Evolutionary conservation across 1,139 yeast genomes (phyloP), one percentile per base, ranked within the genome.

Genomic region (Sugiyamaella neomexicana): DNA sequence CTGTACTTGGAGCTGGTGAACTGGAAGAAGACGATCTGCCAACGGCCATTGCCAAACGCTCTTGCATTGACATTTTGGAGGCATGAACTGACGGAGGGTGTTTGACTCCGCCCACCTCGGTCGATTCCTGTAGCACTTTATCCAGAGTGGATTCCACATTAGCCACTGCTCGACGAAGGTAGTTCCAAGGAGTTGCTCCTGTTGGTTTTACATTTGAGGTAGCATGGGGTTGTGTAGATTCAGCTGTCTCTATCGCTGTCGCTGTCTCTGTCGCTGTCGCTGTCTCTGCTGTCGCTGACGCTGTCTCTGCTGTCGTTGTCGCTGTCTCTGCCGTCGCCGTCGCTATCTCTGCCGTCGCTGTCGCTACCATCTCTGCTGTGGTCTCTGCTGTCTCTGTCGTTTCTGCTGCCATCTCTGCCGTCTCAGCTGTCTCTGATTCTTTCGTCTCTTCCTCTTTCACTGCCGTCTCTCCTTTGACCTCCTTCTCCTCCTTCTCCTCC

Each of bases 11-110:
- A 29, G 39, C 51, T 5, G 52, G 52, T 9, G 47, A 16, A 34
- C 47, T 25, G 12, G 52, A 49, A n/a, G 52, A 41, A n/a, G 47
- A 31, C 7, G 52, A 27, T 42, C 52, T 32, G 12, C 52, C 47
- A 10, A 91, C 90, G 1, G 97, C 97, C 62, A 84, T 71, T 1
- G 95, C 95, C 55, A 89, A 74, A 59, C 97, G 74, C 64, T 89
- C 96, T 65, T 89, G 91, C 62, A 88, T 73, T 0, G 95, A 80
- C 44, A 86, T 72, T 61, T 88, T 75, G 62, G 25, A 20, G 3
- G 82, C 81, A 20, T 71, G 37, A 68, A 65, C 6, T 23, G n/a
- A n/a, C n/a, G 52, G 50, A 8, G 54, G 16, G 5, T 52, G 17
- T 17, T 52, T 46, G 7, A 38, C 44, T 13, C 39, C 53, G 15